These are phyloP conservation scores for Ichthyophthirius multifiliis DNA, from an alignment of 169 alveolate genomes.

Conservation along the genomic window DNA sequence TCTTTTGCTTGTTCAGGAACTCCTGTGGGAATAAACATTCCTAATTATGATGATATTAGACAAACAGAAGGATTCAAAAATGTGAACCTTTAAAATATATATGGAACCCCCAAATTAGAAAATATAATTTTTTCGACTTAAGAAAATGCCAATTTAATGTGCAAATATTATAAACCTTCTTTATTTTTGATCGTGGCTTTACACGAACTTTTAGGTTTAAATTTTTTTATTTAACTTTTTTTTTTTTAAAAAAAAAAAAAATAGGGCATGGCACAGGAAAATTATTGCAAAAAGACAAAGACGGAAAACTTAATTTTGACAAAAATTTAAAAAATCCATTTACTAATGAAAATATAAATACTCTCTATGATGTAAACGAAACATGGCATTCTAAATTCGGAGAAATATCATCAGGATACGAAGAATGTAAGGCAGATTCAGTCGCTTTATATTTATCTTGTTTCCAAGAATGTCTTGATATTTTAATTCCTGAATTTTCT, in stretches of 20 bases:
- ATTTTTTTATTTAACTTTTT: too few species aligned
- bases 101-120: conserved; percentile 48
- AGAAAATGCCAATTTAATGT: conserved; percentile 36
- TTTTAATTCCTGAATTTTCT: conserved; percentile 45
- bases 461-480: conserved; percentile 46
- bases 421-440: conserved; percentile 82
- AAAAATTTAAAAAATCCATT: conserved; percentile 53
- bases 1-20: conserved; percentile 67
- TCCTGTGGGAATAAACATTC: conserved; percentile 77
- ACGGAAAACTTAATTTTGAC: conserved; percentile 55
- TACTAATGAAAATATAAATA: conserved; percentile 48
- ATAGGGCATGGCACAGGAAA: conserved; percentile 80
- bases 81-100: conserved; percentile 65
- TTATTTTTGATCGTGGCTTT: conserved; percentile 63
- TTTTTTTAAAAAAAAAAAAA: background rate
- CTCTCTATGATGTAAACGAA: conserved; percentile 58
- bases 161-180: conserved; percentile 52
- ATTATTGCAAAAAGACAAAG: conserved; percentile 50
- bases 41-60: conserved; percentile 78
- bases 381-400: conserved; percentile 76
- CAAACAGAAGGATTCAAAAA: conserved; percentile 73
- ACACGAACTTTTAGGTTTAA: conserved; percentile 64
- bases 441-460: conserved; percentile 60
- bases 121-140: conserved; percentile 52
- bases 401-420: conserved; percentile 69